Evolutionary conservation across 106 monocot genomes (phyloP).

Genomic region (Dioscorea dumetorum): DNA sequence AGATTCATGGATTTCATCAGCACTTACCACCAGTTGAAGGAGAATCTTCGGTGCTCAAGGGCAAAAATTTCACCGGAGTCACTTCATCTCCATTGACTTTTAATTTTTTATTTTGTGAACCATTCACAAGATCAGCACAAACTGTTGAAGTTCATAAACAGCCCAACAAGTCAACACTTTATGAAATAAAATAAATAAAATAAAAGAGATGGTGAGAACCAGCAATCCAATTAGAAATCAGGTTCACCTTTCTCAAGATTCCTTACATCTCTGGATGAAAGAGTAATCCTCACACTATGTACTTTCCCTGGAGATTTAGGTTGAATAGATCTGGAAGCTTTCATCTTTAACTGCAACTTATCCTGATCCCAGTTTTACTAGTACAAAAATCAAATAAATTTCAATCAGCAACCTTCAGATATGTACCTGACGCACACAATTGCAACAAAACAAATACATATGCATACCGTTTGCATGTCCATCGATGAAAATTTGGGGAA

Average conservation of each 20-base stretch:
- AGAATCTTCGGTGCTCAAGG: not conserved
- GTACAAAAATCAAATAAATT: too few relatives aligned
- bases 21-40: constrained; percentile 6
- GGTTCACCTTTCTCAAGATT: constrained; percentile 22
- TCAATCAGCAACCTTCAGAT: too few relatives aligned
- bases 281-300: constrained; percentile 14
- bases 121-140: constrained; percentile 20
- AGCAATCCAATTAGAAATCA: not conserved
- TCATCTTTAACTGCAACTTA: constrained; percentile 1
- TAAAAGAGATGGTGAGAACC: not conserved
- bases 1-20: not conserved
- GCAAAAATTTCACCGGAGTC: constrained; percentile 7
- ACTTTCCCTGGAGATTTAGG: constrained; percentile 5
- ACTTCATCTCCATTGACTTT: constrained; percentile 18
- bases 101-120: constrained; percentile 17
- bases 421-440: too few relatives aligned
- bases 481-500: too few relatives aligned
- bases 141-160: constrained; percentile 5
- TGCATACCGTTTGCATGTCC: too few relatives aligned
- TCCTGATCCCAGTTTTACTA: too few relatives aligned
- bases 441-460: too few relatives aligned
- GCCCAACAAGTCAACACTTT: not conserved
- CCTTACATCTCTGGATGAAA: constrained; percentile 21
- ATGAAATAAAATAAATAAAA: not conserved
- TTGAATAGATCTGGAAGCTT: not conserved